Percentiles rank a stretch among this genome's conserved stretches.
Conservation (phyloP, 1,284 basidiomycete genomes). For the Ceratobasidium sp. region DNA sequence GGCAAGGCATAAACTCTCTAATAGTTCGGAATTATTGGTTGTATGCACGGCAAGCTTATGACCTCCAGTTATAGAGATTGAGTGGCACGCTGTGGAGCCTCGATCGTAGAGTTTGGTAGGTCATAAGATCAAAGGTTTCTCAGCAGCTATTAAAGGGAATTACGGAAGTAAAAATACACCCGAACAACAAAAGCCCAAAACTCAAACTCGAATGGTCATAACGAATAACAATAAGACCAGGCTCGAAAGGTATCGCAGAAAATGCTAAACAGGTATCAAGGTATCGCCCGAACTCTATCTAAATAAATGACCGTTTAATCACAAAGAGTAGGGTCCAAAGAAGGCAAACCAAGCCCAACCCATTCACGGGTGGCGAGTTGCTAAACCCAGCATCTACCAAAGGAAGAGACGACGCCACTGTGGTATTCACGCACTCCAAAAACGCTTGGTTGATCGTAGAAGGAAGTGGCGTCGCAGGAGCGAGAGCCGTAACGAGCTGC, state of each 20-base stretch:
- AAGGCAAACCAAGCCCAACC: slow-evolving; percentile 19
- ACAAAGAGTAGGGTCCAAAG: slow-evolving; percentile 10
- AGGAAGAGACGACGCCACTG: slow-evolving; percentile 38
- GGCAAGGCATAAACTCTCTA: no score
- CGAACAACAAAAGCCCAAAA: background rate
- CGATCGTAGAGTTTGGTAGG: no score
- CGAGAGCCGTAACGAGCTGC: slow-evolving; percentile 19
- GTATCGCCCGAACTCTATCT: background rate
- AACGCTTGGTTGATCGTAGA: slow-evolving; percentile 35
- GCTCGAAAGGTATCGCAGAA: background rate
- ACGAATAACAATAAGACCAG: background rate
- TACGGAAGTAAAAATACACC: background rate
- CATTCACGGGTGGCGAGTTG: slow-evolving; percentile 30
- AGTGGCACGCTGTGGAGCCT: no score
- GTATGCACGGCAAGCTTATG: no score
- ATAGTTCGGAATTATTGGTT: no score
- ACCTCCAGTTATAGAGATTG: no score
- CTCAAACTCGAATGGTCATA: background rate
- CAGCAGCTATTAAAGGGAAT: background rate
- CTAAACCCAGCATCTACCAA: slow-evolving; percentile 33
- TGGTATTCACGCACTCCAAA: slow-evolving; percentile 42
- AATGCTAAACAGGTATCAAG: slow-evolving; percentile 19
- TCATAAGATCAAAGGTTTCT: no score
- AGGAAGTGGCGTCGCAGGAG: slow-evolving; percentile 39
- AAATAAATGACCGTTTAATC: slow-evolving; percentile 22